Evolutionary conservation across 768 basidiomycete genomes (phyloP).

Genomic region (Psilocybe subaeruginosa): DNA sequence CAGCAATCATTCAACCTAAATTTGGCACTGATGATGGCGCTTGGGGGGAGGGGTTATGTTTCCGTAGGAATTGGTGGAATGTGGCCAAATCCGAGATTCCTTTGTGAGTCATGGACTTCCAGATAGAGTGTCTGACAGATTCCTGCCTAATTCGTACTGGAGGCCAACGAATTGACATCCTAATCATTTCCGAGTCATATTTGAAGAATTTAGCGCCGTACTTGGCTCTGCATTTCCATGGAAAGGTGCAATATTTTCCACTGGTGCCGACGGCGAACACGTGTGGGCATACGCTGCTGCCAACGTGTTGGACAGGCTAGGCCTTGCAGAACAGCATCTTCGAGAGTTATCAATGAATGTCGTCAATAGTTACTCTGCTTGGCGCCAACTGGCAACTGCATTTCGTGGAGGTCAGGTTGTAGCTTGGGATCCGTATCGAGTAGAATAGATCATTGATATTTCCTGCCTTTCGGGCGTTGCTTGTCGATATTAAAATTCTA

Average conservation of each 20-base stretch:
- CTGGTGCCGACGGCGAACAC: not conserved
- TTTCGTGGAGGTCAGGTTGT: no score
- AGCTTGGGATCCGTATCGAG: no score
- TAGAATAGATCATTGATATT: no score
- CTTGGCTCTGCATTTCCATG: conserved; percentile 1
- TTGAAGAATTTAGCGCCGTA: not conserved
- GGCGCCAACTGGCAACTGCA: no score
- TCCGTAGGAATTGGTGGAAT: not conserved
- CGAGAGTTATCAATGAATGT: not conserved
- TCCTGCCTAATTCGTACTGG: not conserved
- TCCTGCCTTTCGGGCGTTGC: no score
- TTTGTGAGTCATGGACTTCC: not conserved
- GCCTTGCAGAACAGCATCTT: not conserved
- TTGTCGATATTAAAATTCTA: no score
- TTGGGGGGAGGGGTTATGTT: not conserved
- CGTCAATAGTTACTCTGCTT: no score
- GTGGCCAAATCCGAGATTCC: not conserved
- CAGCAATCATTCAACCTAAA: not conserved
- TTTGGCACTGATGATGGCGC: not conserved
- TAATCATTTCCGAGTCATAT: conserved; percentile 6
- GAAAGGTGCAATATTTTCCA: not conserved
- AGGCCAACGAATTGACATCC: not conserved
- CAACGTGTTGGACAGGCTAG: not conserved
- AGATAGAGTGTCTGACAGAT: not conserved
- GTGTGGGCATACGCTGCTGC: not conserved